phyloP scores from a whole-genome alignment of 108 stramenopile species.

The Aurantiochytrium sp. region DNA sequence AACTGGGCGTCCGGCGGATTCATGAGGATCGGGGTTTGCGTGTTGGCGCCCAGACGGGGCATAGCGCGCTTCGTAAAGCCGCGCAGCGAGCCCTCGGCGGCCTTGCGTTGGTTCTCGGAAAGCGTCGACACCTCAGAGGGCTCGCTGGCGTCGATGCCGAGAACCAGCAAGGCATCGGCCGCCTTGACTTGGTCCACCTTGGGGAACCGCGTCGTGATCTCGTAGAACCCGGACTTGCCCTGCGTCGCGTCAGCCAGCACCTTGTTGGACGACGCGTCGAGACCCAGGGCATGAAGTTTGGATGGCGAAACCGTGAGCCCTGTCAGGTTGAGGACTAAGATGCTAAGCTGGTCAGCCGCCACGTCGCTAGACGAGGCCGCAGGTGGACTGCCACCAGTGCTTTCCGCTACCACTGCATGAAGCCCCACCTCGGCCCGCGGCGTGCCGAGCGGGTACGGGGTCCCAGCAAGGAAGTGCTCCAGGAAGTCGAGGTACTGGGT shows the following conservation, averaged over 20 bases:
- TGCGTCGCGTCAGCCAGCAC: background rate
- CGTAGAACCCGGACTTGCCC: background rate
- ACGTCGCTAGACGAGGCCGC: too few relatives aligned
- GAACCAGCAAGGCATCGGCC: background rate
- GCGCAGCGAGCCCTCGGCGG: background rate
- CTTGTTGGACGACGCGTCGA: background rate
- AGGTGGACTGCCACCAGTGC: background rate
- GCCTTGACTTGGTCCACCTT: background rate
- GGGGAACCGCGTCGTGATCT: background rate
- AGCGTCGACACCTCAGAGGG: background rate
- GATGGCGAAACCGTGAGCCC: background rate
- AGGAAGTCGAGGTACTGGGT: background rate
- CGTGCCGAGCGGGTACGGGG: background rate
- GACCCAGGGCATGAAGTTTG: background rate
- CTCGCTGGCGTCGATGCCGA: background rate
- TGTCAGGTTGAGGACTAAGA: background rate
- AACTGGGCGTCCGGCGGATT: background rate
- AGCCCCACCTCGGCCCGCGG: background rate
- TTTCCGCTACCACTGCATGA: background rate
- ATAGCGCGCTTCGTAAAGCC: background rate
- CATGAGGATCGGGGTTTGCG: background rate
- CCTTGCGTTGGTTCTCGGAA: background rate
- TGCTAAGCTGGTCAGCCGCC: background rate
- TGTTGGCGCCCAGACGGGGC: background rate
- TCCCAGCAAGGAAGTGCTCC: background rate